Evolutionary conservation across 345 rosid genomes (phyloP).

Genomic region (Noccaea bulbosa): DNA sequence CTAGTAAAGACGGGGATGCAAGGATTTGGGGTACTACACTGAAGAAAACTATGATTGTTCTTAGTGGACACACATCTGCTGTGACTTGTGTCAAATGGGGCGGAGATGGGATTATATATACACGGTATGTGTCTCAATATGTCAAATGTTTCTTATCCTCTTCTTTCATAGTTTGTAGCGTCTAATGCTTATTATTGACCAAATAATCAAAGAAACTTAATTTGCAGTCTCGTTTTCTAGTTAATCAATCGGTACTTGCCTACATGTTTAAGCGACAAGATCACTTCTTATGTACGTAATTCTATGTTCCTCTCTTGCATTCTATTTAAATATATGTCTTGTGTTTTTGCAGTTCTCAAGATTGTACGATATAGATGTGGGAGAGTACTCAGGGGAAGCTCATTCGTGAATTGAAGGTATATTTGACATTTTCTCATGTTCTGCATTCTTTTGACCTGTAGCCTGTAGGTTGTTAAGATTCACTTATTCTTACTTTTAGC

Average conservation of each 20-base stretch:
- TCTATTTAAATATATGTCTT: too few species aligned
- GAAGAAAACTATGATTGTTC: conserved; percentile 71
- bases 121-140: conserved; percentile 61
- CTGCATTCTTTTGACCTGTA: not conserved
- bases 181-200: conserved; percentile 16
- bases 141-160: conserved; percentile 1
- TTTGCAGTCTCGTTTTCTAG: too few species aligned
- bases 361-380: conserved; percentile 95
- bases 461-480: not conserved
- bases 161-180: not conserved
- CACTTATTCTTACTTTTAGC: conserved; percentile 3
- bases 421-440: not conserved
- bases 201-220: too few species aligned
- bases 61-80: conserved; percentile 90
- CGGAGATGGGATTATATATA: conserved; percentile 89
- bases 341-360: conserved; percentile 69
- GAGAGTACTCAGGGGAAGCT: conserved; percentile 95
- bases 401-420: conserved; percentile 94
- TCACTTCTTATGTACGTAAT: not conserved
- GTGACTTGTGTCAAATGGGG: conserved; percentile 99
- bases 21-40: conserved; percentile 87
- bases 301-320: not conserved
- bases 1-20: conserved; percentile 99
- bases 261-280: too few species aligned
- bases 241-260: too few species aligned